Conservation (phyloP, 805 yeast genomes). For the Saccharomycopsis sp. region DNA sequence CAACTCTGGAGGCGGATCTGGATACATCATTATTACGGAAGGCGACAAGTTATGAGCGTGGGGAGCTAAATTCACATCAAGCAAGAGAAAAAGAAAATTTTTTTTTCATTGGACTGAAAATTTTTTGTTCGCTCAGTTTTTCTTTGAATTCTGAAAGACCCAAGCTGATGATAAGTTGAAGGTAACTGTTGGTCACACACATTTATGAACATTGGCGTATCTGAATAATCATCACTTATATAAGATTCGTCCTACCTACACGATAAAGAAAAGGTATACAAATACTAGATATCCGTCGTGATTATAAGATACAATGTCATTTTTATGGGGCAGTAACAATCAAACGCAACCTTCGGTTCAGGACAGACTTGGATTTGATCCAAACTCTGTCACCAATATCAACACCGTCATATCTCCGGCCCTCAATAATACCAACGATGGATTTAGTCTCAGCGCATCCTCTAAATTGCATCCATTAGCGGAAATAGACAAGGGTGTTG, state of each 20-base stretch:
- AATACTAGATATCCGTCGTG: too few species aligned
- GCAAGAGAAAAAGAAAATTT: not conserved
- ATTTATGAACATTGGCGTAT: not conserved
- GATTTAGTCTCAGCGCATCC: slow-evolving; percentile 44
- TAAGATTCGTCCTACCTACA: not conserved
- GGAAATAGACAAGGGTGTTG: slow-evolving; percentile 83
- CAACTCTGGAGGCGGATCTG: too few species aligned
- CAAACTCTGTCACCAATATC: slow-evolving; percentile 55
- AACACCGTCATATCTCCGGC: slow-evolving; percentile 45
- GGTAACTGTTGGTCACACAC: not conserved
- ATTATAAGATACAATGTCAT: slow-evolving; percentile 12
- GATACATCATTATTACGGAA: not conserved
- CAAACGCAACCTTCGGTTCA: slow-evolving; percentile 5
- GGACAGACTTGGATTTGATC: slow-evolving; percentile 49
- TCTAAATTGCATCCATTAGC: slow-evolving; percentile 84
- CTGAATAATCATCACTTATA: not conserved
- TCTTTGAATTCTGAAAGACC: not conserved
- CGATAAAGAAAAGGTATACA: not conserved
- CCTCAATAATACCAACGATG: slow-evolving; percentile 38
- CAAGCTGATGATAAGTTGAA: not conserved
- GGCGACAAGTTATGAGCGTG: not conserved
- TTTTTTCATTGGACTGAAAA: not conserved
- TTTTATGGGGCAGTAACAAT: slow-evolving; percentile 19
- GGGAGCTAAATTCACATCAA: too few species aligned
- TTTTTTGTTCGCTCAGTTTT: not conserved